Evolutionary conservation across 2,329 filamentous ascomycete species (phyloP), one percentile per base, ranked within the genome.

Genomic region (Neofusicoccum sp.): DNA sequence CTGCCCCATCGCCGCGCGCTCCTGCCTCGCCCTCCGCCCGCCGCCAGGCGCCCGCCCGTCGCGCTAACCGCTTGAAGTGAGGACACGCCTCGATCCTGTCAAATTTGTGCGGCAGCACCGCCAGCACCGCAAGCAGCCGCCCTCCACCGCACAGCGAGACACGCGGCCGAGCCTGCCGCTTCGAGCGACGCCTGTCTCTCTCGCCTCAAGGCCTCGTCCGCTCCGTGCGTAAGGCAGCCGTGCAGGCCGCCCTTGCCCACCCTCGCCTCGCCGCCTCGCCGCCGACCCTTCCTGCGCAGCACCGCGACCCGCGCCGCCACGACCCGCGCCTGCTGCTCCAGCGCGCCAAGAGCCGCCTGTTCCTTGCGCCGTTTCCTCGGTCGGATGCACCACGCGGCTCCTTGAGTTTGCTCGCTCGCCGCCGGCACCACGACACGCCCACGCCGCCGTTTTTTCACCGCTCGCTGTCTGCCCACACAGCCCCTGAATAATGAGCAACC

Each of bases 401-500:
- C 43, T 56, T 43, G 51, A 56, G 51, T 56, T 56, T 56, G 51
- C 51, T 56, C 51, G 43, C 36, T 43, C 51, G 51, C 43, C 51
- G 38, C 51, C 51, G 51, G 51, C 51, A 56, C 51, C 36, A 56
- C 51, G 51, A 56, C 51, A 56, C 51, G 51, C 43, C 51, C 51
- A 20, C 51, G 26, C 51, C 16, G 51, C 51, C 34, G 51, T 56
- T 56, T 56, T 56, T 53, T 41, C 58, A 51, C 58, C 58, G 43
- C 57, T 49, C 45, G 44, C 36, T 34, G 20, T 20, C 20, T 20
- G 24, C 33, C 12, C 56, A 16, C 43, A 49, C 57, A 40, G 30
- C 44, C 44, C 43, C 43, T 59, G 44, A 49, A 60, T 44, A 48
- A 62, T 62, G 56, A 62, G 45, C 57, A 60, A 54, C 47, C 57